phyloP scores from a whole-genome alignment of 768 basidiomycete species.

The Cantharellus cinnabarinus region DNA sequence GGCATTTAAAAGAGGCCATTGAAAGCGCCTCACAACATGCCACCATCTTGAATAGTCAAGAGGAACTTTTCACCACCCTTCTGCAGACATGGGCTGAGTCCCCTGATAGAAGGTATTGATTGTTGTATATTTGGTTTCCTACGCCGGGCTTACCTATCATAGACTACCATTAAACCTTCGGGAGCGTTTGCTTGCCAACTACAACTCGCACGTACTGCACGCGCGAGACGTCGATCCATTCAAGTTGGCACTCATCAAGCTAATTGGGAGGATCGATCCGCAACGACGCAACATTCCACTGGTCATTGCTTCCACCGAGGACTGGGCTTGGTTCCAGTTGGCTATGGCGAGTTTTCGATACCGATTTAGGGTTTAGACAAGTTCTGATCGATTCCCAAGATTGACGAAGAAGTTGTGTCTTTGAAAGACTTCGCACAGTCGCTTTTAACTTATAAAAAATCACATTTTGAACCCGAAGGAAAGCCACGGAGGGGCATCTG shows the following conservation, averaged over 20 bases:
- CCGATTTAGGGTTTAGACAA: not conserved
- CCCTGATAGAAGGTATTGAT: slow-evolving; percentile 46
- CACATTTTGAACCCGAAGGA: slow-evolving; percentile 54
- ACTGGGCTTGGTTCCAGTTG: slow-evolving; percentile 97
- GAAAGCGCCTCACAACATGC: slow-evolving; percentile 52
- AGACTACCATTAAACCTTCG: slow-evolving; percentile 18
- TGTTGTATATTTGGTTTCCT: not conserved
- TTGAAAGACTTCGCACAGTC: slow-evolving; percentile 56
- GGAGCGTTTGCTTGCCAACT: slow-evolving; percentile 41
- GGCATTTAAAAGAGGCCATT: slow-evolving; percentile 62
- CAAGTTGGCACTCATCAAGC: slow-evolving; percentile 88
- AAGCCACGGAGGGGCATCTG: slow-evolving; percentile 46
- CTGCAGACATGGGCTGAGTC: slow-evolving; percentile 73
- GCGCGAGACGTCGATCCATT: slow-evolving; percentile 79
- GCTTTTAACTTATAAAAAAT: slow-evolving; percentile 55
- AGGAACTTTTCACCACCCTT: slow-evolving; percentile 62
- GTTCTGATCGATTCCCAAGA: slow-evolving; percentile 19
- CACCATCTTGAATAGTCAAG: slow-evolving; percentile 50
- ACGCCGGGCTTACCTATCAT: not conserved
- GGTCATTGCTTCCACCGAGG: slow-evolving; percentile 84
- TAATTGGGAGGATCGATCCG: slow-evolving; percentile 84
- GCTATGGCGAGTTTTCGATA: slow-evolving; percentile 35
- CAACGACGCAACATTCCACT: slow-evolving; percentile 53
- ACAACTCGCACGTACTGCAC: slow-evolving; percentile 63
- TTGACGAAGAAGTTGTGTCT: slow-evolving; percentile 65